These are phyloP conservation scores for Starmerella apis DNA, from an alignment of 805 yeast species.

Conservation along the genomic window DNA sequence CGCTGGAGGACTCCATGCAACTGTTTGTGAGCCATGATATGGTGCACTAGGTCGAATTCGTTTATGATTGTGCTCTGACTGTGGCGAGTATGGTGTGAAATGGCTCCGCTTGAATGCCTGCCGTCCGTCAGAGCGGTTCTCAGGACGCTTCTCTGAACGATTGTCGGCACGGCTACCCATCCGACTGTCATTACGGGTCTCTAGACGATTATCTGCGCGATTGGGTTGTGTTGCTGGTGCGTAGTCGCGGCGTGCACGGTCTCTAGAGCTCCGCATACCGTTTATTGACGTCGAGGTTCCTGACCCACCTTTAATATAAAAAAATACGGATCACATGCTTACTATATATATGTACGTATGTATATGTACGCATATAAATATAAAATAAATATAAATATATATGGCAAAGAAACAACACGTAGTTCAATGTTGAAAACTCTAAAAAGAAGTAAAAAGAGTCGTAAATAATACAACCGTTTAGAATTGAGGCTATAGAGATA, in stretches of 20 bases:
- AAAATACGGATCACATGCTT: no score
- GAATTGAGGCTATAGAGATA: not conserved
- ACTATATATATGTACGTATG: no score
- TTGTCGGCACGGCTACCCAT: not conserved
- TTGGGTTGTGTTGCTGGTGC: not conserved
- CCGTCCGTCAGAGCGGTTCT: not conserved
- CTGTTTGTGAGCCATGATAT: not conserved
- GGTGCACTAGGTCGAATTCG: not conserved
- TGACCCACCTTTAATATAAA: not conserved
- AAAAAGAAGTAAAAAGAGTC: no score
- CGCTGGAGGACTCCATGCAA: not conserved
- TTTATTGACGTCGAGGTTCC: not conserved
- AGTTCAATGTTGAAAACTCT: no score
- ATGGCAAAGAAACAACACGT: no score
- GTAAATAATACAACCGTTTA: no score
- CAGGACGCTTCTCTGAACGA: not conserved
- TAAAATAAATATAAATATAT: no score
- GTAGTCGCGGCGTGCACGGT: conserved; percentile 5
- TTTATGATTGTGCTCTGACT: not conserved
- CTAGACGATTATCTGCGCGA: not conserved
- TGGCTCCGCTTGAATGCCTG: not conserved
- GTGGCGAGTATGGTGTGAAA: not conserved
- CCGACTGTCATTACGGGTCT: not conserved
- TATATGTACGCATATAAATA: no score
- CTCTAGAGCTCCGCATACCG: conserved; percentile 4